Evolutionary conservation across 768 basidiomycete genomes (phyloP).

Genomic region (Filobasidium floriforme): DNA sequence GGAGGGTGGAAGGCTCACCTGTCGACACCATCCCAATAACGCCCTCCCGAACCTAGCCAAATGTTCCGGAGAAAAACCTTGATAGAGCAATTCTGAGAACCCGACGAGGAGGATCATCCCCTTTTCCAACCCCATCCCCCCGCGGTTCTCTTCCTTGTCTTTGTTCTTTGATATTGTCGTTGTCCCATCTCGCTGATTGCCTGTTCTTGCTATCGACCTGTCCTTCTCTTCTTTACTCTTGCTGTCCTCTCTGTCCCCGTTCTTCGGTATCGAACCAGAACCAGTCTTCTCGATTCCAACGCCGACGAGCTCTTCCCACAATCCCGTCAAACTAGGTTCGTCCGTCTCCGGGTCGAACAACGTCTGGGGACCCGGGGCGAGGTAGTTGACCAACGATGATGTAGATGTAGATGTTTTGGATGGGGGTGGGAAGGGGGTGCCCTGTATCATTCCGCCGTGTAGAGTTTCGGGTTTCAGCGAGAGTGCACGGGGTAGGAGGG

Average conservation of each 20-base stretch:
- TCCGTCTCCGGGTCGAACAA: neutral
- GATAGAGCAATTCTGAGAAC: slow-evolving; percentile 30
- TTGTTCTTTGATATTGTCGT: slow-evolving; percentile 6
- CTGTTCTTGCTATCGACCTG: neutral
- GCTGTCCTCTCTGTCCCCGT: no score
- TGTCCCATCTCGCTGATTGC: neutral
- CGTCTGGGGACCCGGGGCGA: neutral
- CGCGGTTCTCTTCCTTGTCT: no score
- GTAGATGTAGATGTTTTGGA: neutral
- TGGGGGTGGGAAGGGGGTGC: slow-evolving; percentile 28
- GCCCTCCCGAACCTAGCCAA: slow-evolving; percentile 34
- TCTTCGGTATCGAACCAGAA: no score
- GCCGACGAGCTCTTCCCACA: neutral
- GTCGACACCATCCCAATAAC: slow-evolving; percentile 17
- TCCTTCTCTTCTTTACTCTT: slow-evolving; percentile 2
- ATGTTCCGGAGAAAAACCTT: slow-evolving; percentile 27
- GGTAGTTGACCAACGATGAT: neutral
- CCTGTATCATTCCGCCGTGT: slow-evolving; percentile 21
- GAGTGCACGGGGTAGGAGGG: neutral
- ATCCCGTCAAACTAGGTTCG: neutral
- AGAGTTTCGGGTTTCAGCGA: neutral
- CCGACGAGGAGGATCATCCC: slow-evolving; percentile 35
- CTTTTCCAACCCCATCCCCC: neutral
- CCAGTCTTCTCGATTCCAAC: no score
- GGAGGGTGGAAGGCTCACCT: slow-evolving; percentile 18